Percentiles rank a stretch among this genome's conserved stretches.
Evolutionary conservation across 306 rosid species (phyloP).

Genomic region (Begonia fuchsioides): DNA sequence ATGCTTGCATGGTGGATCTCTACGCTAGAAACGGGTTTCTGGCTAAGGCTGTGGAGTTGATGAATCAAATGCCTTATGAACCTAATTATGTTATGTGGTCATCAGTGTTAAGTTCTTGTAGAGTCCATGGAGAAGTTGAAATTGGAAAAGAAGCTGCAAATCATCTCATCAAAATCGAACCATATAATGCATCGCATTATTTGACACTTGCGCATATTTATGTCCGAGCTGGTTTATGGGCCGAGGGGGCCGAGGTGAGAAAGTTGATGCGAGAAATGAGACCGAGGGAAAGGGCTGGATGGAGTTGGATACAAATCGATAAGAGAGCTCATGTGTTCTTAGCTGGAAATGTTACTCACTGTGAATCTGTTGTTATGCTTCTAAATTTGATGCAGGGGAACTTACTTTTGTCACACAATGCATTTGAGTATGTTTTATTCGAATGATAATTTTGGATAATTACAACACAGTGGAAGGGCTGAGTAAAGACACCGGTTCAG

Average conservation of each 20-base stretch:
- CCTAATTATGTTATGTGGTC: slow-evolving; percentile 50
- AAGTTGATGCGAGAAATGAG: slow-evolving; percentile 28
- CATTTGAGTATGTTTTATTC: background rate
- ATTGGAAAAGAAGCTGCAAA: slow-evolving; percentile 43
- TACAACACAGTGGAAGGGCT: background rate
- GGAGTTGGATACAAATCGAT: slow-evolving; percentile 40
- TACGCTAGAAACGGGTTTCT: slow-evolving; percentile 45
- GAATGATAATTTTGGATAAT: background rate
- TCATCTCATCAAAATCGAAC: slow-evolving; percentile 36
- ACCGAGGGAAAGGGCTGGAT: slow-evolving; percentile 23
- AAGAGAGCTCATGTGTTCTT: slow-evolving; percentile 24
- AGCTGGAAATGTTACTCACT: slow-evolving; percentile 19
- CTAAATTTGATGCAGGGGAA: slow-evolving; percentile 2
- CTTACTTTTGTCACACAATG: slow-evolving; percentile 7
- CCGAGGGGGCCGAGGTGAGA: slow-evolving; percentile 31
- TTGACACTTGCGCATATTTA: slow-evolving; percentile 37
- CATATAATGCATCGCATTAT: slow-evolving; percentile 35
- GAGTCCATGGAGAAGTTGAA: slow-evolving; percentile 39
- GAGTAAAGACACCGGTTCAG: background rate
- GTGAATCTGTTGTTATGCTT: background rate
- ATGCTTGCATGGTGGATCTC: slow-evolving; percentile 60
- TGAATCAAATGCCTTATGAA: slow-evolving; percentile 45
- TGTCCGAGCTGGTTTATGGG: slow-evolving; percentile 50
- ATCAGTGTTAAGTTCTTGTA: slow-evolving; percentile 37
- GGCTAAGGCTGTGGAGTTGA: slow-evolving; percentile 36